Evolutionary conservation across 129 eudicot species (phyloP).

Genomic region (Flaveria sonorensis): DNA sequence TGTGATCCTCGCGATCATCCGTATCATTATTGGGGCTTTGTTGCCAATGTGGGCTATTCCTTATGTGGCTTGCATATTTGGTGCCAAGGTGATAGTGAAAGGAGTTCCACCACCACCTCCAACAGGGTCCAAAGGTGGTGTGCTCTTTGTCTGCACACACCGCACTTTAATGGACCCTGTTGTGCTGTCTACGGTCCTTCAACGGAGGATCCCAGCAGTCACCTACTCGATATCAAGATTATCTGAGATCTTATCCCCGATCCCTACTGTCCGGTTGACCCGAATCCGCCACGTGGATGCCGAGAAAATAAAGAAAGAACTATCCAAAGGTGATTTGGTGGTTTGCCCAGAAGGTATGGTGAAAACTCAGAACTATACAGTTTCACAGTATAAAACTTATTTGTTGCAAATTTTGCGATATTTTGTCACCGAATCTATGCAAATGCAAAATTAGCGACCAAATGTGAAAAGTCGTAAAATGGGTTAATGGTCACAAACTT

Average conservation of each 20-base stretch:
- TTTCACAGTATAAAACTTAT: too few relatives aligned
- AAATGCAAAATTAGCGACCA: too few relatives aligned
- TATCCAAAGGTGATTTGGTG: conserved; percentile 66
- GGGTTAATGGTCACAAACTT: too few relatives aligned
- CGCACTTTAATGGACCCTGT: conserved; percentile 93
- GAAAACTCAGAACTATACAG: too few relatives aligned
- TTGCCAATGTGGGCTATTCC: conserved; percentile 76
- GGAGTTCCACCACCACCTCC: conserved; percentile 87
- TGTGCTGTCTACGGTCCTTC: conserved; percentile 76
- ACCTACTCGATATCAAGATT: conserved; percentile 87
- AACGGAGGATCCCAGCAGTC: conserved; percentile 79
- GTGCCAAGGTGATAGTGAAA: conserved; percentile 61
- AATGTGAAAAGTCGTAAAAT: too few relatives aligned
- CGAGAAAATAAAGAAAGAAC: conserved; percentile 54
- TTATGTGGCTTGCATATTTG: conserved; percentile 49
- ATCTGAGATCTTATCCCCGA: conserved; percentile 80
- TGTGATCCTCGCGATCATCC: conserved; percentile 55
- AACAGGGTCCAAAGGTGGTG: conserved; percentile 58
- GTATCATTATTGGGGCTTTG: conserved; percentile 50
- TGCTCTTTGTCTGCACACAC: conserved; percentile 91
- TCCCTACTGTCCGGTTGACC: conserved; percentile 86
- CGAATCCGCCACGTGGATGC: conserved; percentile 83
- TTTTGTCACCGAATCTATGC: too few relatives aligned
- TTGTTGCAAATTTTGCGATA: too few relatives aligned
- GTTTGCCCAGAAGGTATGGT: conserved; percentile 35